Conservation (phyloP, 306 rosid genomes). For the Calophaca sinica region DNA sequence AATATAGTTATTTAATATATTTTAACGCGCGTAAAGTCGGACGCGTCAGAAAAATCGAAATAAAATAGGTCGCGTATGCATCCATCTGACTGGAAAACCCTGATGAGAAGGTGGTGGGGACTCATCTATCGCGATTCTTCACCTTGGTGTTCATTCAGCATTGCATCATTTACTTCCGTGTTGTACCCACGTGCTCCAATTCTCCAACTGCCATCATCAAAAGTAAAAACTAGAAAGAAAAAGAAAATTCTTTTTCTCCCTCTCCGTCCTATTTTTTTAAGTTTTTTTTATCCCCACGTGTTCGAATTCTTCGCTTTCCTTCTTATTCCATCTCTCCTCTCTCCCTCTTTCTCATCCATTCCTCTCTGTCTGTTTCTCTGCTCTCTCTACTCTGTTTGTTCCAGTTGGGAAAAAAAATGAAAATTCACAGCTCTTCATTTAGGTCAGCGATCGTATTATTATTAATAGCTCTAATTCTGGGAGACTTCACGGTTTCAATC, state of each 20-base stretch:
- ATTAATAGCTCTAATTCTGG: neutral
- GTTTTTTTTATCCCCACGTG: slow-evolving; percentile 49
- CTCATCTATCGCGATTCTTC: too few relatives aligned
- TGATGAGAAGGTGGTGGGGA: too few relatives aligned
- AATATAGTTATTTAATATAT: too few relatives aligned
- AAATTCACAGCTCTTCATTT: slow-evolving; percentile 1
- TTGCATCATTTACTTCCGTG: neutral
- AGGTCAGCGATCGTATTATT: neutral
- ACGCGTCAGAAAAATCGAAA: too few relatives aligned
- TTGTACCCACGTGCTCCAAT: slow-evolving; percentile 54
- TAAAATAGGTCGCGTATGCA: too few relatives aligned
- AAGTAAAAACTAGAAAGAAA: neutral
- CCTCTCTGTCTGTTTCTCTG: neutral
- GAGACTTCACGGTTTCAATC: neutral
- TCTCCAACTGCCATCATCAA: neutral
- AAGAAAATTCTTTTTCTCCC: neutral
- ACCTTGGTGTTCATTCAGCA: too few relatives aligned
- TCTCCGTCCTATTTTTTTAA: neutral
- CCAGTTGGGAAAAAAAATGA: slow-evolving; percentile 42
- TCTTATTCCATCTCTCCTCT: neutral
- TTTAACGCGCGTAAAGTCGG: too few relatives aligned
- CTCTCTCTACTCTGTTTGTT: slow-evolving; percentile 1
- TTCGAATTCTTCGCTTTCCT: slow-evolving; percentile 32
- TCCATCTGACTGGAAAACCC: too few relatives aligned
- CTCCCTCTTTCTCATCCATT: slow-evolving; percentile 6